Evolutionary conservation across 441 rosid genomes (phyloP).

Genomic region (Erodium texanum): DNA sequence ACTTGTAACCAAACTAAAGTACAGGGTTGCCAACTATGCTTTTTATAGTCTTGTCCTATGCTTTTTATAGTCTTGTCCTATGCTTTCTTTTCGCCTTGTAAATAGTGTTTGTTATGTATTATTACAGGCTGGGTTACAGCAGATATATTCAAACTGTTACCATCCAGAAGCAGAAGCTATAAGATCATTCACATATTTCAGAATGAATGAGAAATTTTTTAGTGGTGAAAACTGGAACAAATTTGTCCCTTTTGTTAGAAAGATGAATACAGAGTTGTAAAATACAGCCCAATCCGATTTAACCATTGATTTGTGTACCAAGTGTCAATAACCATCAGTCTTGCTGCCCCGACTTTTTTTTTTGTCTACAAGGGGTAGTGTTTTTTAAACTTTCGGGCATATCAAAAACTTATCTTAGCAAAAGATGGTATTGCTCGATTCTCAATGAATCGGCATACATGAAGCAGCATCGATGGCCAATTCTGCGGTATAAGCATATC

Average conservation of each 20-base stretch:
- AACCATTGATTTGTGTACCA: conserved; percentile 20
- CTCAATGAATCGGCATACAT: neutral
- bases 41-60: too few species aligned
- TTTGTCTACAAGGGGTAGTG: too few species aligned
- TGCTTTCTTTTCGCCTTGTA: too few species aligned
- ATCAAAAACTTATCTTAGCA: neutral
- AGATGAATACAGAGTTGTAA: conserved; percentile 34
- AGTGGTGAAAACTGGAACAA: conserved; percentile 62
- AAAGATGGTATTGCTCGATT: neutral
- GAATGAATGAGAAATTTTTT: conserved; percentile 53
- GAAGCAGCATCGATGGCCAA: too few species aligned
- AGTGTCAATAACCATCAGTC: neutral
- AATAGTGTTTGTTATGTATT: conserved; percentile 4
- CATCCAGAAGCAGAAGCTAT: conserved; percentile 47
- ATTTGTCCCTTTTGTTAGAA: conserved; percentile 56
- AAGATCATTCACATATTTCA: conserved; percentile 57
- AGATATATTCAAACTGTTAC: conserved; percentile 48
- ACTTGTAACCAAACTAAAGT: too few species aligned
- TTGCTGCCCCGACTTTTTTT: too few species aligned
- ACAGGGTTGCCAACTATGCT: too few species aligned
- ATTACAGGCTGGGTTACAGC: conserved; percentile 47
- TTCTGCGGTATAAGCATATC: too few species aligned
- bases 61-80: too few species aligned
- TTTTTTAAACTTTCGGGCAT: neutral
- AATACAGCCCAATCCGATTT: neutral